Evolutionary conservation across 352 stramenopile genomes (phyloP).

Genomic region (Phytopythium delawarense): DNA sequence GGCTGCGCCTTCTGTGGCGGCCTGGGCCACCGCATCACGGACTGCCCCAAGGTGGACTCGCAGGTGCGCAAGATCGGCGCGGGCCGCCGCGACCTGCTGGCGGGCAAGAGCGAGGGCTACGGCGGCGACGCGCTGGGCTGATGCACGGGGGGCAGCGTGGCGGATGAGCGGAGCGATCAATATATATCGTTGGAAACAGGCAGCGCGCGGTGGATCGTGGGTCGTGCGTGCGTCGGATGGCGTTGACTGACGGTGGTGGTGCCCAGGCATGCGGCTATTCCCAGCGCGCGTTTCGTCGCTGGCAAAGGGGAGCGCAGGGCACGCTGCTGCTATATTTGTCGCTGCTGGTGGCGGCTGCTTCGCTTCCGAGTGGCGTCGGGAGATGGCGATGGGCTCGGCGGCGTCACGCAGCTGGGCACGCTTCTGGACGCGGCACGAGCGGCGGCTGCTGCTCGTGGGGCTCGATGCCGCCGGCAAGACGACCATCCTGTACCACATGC

Average conservation of each 20-base stretch:
- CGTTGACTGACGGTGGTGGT: slow-evolving; percentile 1
- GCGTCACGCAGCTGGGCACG: slow-evolving; percentile 61
- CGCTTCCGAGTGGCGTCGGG: not conserved
- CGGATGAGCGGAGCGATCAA: slow-evolving; percentile 3
- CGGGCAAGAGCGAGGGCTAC: slow-evolving; percentile 89
- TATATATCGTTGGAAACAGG: slow-evolving; percentile 5
- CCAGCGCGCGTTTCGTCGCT: slow-evolving; percentile 2
- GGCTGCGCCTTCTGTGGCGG: slow-evolving; percentile 98
- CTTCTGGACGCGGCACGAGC: slow-evolving; percentile 77
- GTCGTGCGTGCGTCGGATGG: not conserved
- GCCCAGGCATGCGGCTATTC: not conserved
- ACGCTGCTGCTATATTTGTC: slow-evolving; percentile 6
- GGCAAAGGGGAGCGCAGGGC: not conserved
- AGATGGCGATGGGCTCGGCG: slow-evolving; percentile 64
- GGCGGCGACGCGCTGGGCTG: slow-evolving; percentile 91
- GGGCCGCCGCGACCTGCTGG: slow-evolving; percentile 92
- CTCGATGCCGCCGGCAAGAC: slow-evolving; percentile 78
- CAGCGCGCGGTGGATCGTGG: not conserved
- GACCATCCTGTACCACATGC: slow-evolving; percentile 78
- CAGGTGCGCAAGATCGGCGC: slow-evolving; percentile 94
- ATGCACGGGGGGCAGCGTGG: not conserved
- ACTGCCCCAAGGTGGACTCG: slow-evolving; percentile 99
- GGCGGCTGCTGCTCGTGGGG: slow-evolving; percentile 68
- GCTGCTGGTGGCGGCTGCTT: no score
- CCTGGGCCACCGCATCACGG: slow-evolving; percentile 97